Percentiles rank a stretch among this genome's conserved stretches.
phyloP scores from a whole-genome alignment of 2,329 filamentous ascomycete genomes.

The Fusarium paranaense region DNA sequence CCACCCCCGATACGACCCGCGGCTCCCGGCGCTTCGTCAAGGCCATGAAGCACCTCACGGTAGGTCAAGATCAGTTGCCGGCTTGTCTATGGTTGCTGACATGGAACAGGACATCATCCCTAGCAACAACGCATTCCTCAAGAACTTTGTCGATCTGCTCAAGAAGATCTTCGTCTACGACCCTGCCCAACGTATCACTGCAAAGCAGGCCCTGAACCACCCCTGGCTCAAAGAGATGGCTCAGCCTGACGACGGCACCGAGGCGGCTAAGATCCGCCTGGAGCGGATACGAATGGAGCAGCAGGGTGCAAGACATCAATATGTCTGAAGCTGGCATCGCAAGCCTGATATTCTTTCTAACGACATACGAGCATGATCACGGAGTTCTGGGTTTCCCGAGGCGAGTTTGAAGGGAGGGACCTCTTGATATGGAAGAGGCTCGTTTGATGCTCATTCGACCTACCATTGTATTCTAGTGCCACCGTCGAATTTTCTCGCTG shows the following conservation, averaged over 20 bases:
- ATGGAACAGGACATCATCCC: conserved; percentile 71
- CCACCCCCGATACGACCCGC: conserved; percentile 70
- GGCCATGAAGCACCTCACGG: conserved; percentile 76
- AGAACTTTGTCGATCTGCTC: conserved; percentile 72
- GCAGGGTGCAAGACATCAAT: conserved; percentile 45
- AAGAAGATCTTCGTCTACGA: conserved; percentile 78
- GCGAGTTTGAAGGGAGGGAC: conserved; percentile 41
- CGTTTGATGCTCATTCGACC: conserved; percentile 37
- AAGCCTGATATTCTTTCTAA: conserved; percentile 38
- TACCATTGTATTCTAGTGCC: conserved; percentile 48
- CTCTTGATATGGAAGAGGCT: conserved; percentile 25
- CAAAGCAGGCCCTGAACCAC: conserved; percentile 73
- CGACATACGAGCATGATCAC: conserved; percentile 49
- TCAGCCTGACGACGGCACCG: conserved; percentile 74
- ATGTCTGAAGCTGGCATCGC: conserved; percentile 41
- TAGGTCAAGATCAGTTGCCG: conserved; percentile 50
- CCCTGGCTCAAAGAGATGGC: conserved; percentile 76
- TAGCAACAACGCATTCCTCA: conserved; percentile 67
- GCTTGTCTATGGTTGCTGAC: conserved; percentile 3
- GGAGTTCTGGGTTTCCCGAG: conserved; percentile 45
- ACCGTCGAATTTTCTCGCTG: conserved; percentile 38
- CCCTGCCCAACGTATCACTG: conserved; percentile 72
- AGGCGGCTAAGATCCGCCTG: conserved; percentile 72
- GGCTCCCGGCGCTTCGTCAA: conserved; percentile 75
- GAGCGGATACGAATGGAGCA: conserved; percentile 61